Conservation (phyloP, 2,329 filamentous ascomycete genomes). For the Periglandula ipomoeae region DNA sequence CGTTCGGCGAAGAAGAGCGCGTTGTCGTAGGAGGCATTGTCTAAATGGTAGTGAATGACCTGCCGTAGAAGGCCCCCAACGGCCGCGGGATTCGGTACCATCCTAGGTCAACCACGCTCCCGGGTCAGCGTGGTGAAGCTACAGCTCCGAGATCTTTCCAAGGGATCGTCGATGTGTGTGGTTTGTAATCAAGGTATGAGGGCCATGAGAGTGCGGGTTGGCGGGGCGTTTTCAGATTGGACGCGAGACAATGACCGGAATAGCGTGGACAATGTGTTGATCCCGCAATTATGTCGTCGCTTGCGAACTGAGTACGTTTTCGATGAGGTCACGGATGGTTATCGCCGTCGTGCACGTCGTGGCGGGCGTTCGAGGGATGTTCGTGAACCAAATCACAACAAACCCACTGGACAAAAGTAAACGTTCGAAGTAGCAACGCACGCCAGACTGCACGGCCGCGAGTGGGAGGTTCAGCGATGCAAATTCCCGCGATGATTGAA, state of each 20-base stretch:
- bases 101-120: slow-evolving; percentile 20
- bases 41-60: slow-evolving; percentile 62
- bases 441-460: background rate
- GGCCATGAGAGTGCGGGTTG: slow-evolving; percentile 3
- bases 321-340: background rate
- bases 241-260: background rate
- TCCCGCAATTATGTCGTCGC: background rate
- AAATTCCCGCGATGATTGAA: background rate
- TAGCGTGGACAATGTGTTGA: background rate
- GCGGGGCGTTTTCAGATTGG: background rate
- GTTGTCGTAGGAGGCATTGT: slow-evolving; percentile 82
- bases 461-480: background rate
- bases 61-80: slow-evolving; percentile 47
- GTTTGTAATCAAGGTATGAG: slow-evolving; percentile 1
- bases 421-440: background rate
- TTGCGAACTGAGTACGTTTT: background rate
- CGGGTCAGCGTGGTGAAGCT: background rate
- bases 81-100: slow-evolving; percentile 44
- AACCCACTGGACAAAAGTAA: background rate
- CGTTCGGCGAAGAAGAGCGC: slow-evolving; percentile 90
- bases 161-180: background rate
- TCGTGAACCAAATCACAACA: background rate
- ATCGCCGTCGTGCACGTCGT: background rate
- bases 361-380: background rate
- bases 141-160: background rate